Base-by-base conservation (phyloP, 129 eudicot species). In the Artemisia argyi region DNA sequence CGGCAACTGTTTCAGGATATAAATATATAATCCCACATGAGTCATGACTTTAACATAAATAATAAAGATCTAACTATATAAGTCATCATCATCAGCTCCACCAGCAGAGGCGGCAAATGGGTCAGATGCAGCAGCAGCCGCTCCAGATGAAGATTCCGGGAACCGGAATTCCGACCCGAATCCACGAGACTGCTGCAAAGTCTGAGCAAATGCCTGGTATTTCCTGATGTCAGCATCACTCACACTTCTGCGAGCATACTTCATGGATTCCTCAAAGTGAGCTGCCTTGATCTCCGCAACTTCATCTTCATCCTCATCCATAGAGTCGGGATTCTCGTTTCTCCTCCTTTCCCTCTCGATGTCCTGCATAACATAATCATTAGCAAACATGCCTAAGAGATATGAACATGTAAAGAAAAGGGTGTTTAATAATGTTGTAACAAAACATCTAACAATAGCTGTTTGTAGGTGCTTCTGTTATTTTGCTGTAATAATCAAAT, bases 241-340 rank as follows among this genome's bases (percentile, higher is more conserved):
- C 63, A 88, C 95, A 83, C 97, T 91, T 77, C 97, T 85, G 5
- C 97, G 91, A 0, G 97, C 97, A 66, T 69, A 87, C 53, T 90
- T 90, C 97, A 90, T 90, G 5, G 97, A 84, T 75, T 88, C 96
- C 92, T 88, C 97, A 51, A 88, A 88, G 65, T 88, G 96, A 0
- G 96, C 85, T 14, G 93, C 83, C 88, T 82, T 89, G 14, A 89
- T 89, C 73, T 86, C 88, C 0, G 90, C 73, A 12, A 89, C 86
- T 52, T 89, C 96, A 1, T 89, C 96, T 10, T 82, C 89, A 26
- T 89, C 96, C 79, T 90, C 93, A 18, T 89, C 92, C 96, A 89
- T 84, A 2, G 86, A 87, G 71, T 89, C 90, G 0, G 88, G 96
- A 76, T 86, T 86, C 67, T 74, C 92, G 1, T 73, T 74, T 65